Conservation (phyloP, 805 yeast species). For the Hanseniaspora occidentalis region DNA sequence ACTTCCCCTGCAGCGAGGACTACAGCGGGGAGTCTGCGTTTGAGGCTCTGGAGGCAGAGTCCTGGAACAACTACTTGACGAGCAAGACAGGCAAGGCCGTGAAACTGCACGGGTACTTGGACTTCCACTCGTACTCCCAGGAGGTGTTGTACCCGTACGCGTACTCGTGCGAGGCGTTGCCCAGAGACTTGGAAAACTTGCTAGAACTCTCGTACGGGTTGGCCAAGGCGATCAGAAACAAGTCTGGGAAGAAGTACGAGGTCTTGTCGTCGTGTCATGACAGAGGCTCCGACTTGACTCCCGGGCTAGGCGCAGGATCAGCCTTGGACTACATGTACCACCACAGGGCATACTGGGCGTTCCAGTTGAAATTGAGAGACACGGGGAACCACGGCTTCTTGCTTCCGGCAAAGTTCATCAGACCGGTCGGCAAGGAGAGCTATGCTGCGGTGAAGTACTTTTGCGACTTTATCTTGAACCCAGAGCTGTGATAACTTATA, state of each 20-base stretch:
- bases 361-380: constrained; percentile 70
- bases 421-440: constrained; percentile 67
- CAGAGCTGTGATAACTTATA: constrained; percentile 20
- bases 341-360: constrained; percentile 72
- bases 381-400: constrained; percentile 75
- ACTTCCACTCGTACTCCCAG: constrained; percentile 77
- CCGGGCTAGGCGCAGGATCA: constrained; percentile 69
- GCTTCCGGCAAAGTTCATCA: constrained; percentile 55
- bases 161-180: constrained; percentile 57
- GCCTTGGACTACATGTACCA: constrained; percentile 79
- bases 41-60: constrained; percentile 48
- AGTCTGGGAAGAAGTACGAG: constrained; percentile 50
- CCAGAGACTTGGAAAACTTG: constrained; percentile 71
- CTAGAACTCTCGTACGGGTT: constrained; percentile 73
- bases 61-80: constrained; percentile 36
- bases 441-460: constrained; percentile 58
- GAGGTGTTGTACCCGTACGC: constrained; percentile 77
- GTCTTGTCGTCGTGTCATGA: constrained; percentile 74
- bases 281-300: constrained; percentile 58
- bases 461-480: constrained; percentile 38
- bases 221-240: constrained; percentile 55
- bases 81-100: constrained; percentile 27
- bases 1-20: constrained; percentile 69
- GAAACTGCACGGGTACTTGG: constrained; percentile 62
- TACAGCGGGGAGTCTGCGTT: constrained; percentile 67